Base-by-base conservation (phyloP, 768 basidiomycete species). In the Kwoniella dendrophila region DNA sequence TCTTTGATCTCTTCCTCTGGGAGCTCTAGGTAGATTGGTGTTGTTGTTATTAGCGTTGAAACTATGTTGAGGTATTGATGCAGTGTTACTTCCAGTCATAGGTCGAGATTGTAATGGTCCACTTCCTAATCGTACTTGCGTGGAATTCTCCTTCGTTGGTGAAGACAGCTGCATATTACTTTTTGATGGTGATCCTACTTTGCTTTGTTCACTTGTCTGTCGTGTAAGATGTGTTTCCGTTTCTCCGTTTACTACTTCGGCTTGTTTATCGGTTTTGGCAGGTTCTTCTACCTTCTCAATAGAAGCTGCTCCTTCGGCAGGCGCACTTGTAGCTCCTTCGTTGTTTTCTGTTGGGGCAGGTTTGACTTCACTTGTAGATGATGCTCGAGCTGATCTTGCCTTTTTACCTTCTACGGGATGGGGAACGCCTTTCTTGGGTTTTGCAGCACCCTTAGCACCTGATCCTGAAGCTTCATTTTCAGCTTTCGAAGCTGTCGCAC, bases 61-160 rank as follows among this genome's bases (percentile, higher is more conserved):
- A 3, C 68, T 30, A 24, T 69, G 58, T 62, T 72, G 70, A n/a
- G 70, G 66, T 18, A 74, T 34, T 12, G 72, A 70, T 3, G 72
- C 69, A n/a, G 71, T 70, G 24, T 43, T 59, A 45, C 58, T 69
- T n/a, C 59, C 62, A 7, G 41, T 20, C 50, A 52, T 59, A 10
- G 58, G 58, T 41, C 56, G 33, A 4, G 55, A 61, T 34, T 60
- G 54, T 14, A 57, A 34, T 3, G 60, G 58, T 10, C 47, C 59
- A 24, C 45, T 22, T n/a, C 57, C 61, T 18, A 49, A 32, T 36
- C 59, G 57, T 41, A 64, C 14, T 18, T 55, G 40, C 6, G 51
- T 14, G 7, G 47, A 34, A n/a, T 41, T 29, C 10, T 32, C 40
- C 12, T 45, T 41, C n/a, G n/a, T 43, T 27, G 64, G 45, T 6